Evolutionary conservation across 805 yeast genomes (phyloP), one percentile per base, ranked within the genome.

Genomic region (Ogataea wickerhamii): DNA sequence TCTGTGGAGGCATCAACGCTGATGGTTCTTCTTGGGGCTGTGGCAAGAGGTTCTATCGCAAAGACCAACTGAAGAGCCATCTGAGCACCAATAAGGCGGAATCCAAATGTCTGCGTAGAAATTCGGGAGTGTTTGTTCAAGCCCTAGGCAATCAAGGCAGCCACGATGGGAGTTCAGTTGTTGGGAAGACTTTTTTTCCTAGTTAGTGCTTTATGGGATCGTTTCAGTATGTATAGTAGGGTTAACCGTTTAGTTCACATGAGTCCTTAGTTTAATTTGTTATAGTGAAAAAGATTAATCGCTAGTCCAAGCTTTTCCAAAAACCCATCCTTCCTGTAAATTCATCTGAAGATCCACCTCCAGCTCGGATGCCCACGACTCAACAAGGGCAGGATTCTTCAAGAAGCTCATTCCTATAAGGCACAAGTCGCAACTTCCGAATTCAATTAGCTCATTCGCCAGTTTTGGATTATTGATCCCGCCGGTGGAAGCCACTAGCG

Each of bases 291-390:
- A 22, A 22, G 12, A 22, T 22, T 8, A 22, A 8, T 14, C 29
- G n/a, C 14, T 7, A 14, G 7, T 14, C 49, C 53, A 48, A 3
- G 43, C 50, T 25, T 38, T 44, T 4, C 41, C 38, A 24, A 42
- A 44, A 8, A 40, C 28, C 48, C 47, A 46, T 2, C 52, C 55
- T 18, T 27, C 40, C 28, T 50, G 53, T 8, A 50, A 4, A 29
- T 33, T 49, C 49, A 44, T 41, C 37, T 50, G 53, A 19, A 43
- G 28, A 19, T 41, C 41, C 19, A 74, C 68, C 3, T 60, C 71
- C 32, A 75, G 58, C 26, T 73, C 66, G 28, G 70, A 70, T 2
- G 82, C 84, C 66, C 74, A 71, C 5, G 54, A 48, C 58, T 70
- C 67, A 5, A 64, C 74, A 26, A 73, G 61, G n/a, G 70, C 73